Base-by-base conservation (phyloP, 163 green algal species). In the Chloroidium sp. region DNA sequence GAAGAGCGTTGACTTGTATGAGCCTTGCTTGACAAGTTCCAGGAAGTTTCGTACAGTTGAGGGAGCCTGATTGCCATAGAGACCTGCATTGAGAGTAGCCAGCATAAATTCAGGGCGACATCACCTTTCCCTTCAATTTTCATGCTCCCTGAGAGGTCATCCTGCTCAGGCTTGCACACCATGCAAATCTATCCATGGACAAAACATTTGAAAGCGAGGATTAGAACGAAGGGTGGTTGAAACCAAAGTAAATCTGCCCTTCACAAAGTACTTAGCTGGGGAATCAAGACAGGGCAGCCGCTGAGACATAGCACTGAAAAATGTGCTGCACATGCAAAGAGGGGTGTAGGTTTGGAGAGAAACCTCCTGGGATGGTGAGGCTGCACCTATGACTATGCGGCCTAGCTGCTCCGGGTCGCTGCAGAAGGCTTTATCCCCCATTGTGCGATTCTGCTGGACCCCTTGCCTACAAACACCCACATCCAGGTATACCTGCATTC, bases 51-150 rank as follows among this genome's bases (percentile, higher is more conserved):
- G 76, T 1, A 95, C 90, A 2, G 90, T 96, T 12, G 79, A 78
- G 1, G 93, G 93, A 0, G 90, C 91, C n/a, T 82, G 76, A 1
- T 90, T 90, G 78, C 93, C 93, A 80, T 97, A 97, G 64, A 97
- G 83, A 1, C 85, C 87, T 92, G 83, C 2, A 36, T 36, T 36
- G 36, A 36, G 36, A 36, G 36, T 36, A 36, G 36, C 36, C 36
- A 36, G 36, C 36, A 36, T 36, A 36, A 36, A 36, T 36, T 36
- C 36, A 36, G 36, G 36, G 36, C 36, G 36, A 36, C 36, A 36
- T 36, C 36, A 36, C 36, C 36, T 36, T 36, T 36, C 36, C 36
- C 36, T 36, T 36, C 36, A 36, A 36, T 36, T 36, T 36, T 36
- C 36, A 36, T 36, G 36, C 36, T 36, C 36, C 36, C 36, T 36